Evolutionary conservation across 352 stramenopile species (phyloP).

Genomic region (Pythium angustatum): DNA sequence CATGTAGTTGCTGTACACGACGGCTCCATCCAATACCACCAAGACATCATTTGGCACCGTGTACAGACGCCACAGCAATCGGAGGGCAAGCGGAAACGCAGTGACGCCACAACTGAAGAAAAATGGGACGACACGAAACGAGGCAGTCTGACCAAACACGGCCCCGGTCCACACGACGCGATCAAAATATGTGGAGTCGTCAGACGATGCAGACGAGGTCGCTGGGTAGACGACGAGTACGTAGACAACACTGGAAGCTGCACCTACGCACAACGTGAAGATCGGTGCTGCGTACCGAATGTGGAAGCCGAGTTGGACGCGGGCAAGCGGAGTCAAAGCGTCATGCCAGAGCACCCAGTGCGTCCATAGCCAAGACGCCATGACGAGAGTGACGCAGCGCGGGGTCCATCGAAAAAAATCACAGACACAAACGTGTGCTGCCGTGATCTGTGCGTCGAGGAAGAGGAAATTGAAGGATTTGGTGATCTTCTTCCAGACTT

Average conservation of each 20-base stretch:
- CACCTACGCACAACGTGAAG: constrained; percentile 8
- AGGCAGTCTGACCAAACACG: background rate
- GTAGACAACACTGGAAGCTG: background rate
- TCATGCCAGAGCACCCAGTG: constrained; percentile 6
- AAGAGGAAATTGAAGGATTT: constrained; percentile 31
- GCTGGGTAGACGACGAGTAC: background rate
- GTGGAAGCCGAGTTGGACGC: constrained; percentile 2
- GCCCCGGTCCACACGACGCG: constrained; percentile 6
- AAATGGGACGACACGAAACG: background rate
- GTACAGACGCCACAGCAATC: constrained; percentile 17
- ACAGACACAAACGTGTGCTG: constrained; percentile 14
- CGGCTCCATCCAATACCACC: constrained; percentile 14
- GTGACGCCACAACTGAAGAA: constrained; percentile 27
- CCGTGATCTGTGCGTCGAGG: constrained; percentile 20
- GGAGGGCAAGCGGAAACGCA: constrained; percentile 1
- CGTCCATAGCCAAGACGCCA: background rate
- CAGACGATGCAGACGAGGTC: background rate
- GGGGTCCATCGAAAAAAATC: constrained; percentile 22
- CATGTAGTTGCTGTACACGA: constrained; percentile 22
- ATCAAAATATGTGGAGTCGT: constrained; percentile 1
- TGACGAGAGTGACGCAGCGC: background rate
- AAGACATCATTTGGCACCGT: constrained; percentile 12
- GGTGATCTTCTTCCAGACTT: constrained; percentile 15
- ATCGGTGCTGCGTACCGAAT: background rate
- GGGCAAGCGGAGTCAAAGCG: constrained; percentile 8